Base-by-base conservation (phyloP, 306 rosid species). In the Quercus suber region DNA sequence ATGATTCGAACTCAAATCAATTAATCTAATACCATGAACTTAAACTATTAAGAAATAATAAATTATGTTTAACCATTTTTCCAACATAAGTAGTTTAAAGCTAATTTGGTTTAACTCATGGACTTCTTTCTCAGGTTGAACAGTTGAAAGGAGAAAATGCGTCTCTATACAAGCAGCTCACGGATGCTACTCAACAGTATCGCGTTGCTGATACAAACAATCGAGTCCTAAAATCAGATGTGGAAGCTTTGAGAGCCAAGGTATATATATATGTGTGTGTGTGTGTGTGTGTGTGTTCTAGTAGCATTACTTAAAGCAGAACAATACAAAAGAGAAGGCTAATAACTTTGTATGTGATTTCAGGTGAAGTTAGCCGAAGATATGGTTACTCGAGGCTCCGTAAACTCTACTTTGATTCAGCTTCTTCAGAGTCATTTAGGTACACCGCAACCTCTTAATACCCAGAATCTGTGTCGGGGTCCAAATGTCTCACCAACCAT, bases 241-340 rank as follows among this genome's bases (percentile, higher is more conserved):
- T 96, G 27, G 98, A 96, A 82, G 99, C 98, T 8, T 73, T 96
- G 84, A 96, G 97, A 87, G 99, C 99, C 30, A 96, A 87, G 98
- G 98, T 91, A 88, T 31, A 67, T 60, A 21, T 52, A 21, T 55
- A n/a, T 5, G 5, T 51, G 23, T 55, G 5, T 31, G 5, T 41
- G 23, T 55, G 5, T 31, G 5, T 41, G 45, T 8, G 45, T 41
- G 0, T 7, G 0, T 52, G 25, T 55, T 72, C 51, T 57, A 58
- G 30, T 67, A 31, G 71, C 45, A 17, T 19, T 18, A 31, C 45
- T 67, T 5, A 33, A 35, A 67, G 35, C 11, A 31, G 49, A 18
- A 9, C 17, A 64, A 6, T 4, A n/a, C 43, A 55, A 64, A 77
- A 20, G 33, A 41, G 27, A 79, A 35, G 11, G 55, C 9, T 25